phyloP scores from a whole-genome alignment of 352 stramenopile genomes.

The Hyaloperonospora brassicae region DNA sequence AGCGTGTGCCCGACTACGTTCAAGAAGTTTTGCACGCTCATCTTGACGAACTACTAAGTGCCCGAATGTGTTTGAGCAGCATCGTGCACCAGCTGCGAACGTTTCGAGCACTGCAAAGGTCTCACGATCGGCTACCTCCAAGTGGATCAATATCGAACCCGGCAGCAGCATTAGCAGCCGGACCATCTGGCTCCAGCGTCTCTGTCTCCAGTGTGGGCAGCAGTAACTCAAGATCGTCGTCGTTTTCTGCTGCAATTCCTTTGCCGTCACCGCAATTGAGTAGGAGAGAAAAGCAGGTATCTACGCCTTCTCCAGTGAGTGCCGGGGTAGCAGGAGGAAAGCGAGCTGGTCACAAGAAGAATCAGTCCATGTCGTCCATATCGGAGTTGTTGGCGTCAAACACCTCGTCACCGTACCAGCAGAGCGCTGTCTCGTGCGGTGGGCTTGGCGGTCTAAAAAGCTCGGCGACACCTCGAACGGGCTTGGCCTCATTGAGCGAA shows the following conservation, averaged over 20 bases:
- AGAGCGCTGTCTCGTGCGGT: slow-evolving; percentile 34
- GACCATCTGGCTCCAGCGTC: slow-evolving; percentile 23
- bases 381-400: slow-evolving; percentile 69
- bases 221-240: slow-evolving; percentile 35
- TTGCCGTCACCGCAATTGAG: slow-evolving; percentile 25
- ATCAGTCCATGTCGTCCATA: slow-evolving; percentile 85
- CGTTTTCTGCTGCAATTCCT: slow-evolving; percentile 28
- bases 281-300: slow-evolving; percentile 27
- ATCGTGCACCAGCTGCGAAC: slow-evolving; percentile 65
- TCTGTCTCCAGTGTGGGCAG: slow-evolving; percentile 27
- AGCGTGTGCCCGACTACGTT: slow-evolving; percentile 65
- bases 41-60: slow-evolving; percentile 70
- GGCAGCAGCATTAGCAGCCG: slow-evolving; percentile 6
- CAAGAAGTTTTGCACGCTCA: slow-evolving; percentile 57
- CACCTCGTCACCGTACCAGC: slow-evolving; percentile 50
- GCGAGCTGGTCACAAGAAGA: slow-evolving; percentile 78
- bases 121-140: slow-evolving; percentile 27
- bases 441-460: slow-evolving; percentile 34
- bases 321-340: slow-evolving; percentile 34
- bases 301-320: slow-evolving; percentile 24
- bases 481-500: slow-evolving; percentile 63
- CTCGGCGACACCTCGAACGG: slow-evolving; percentile 52
- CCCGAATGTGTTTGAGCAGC: slow-evolving; percentile 60
- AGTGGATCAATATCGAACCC: slow-evolving; percentile 28
- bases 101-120: slow-evolving; percentile 52